phyloP scores from a whole-genome alignment of 345 rosid genomes.

The Eucalyptus lansdowneana region DNA sequence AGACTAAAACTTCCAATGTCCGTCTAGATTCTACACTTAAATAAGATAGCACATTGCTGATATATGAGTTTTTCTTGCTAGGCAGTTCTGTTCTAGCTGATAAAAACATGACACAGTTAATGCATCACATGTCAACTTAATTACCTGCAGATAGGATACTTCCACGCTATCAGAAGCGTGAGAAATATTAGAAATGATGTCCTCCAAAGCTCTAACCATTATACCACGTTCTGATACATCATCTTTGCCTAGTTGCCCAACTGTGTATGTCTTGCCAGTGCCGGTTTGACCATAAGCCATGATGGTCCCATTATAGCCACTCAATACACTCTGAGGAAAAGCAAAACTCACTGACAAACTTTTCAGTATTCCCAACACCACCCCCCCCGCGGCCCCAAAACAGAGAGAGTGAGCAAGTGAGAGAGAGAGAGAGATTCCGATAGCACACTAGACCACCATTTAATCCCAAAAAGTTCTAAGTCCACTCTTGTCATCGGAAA shows the following conservation, averaged over 20 bases:
- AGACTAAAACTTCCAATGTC: background rate
- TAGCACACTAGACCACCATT: background rate
- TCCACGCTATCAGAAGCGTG: slow-evolving; percentile 53
- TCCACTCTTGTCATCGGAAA: background rate
- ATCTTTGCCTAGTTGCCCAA: slow-evolving; percentile 72
- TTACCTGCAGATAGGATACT: slow-evolving; percentile 86
- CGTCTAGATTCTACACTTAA: background rate
- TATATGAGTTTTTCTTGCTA: background rate
- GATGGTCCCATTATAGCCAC: slow-evolving; percentile 89
- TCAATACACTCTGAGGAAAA: slow-evolving; percentile 66
- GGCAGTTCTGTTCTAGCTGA: background rate
- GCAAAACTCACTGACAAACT: background rate
- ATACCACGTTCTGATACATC: slow-evolving; percentile 88
- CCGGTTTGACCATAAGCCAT: slow-evolving; percentile 99
- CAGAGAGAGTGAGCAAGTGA: background rate
- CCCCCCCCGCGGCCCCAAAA: background rate
- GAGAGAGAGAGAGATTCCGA: background rate
- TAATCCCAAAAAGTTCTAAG: background rate
- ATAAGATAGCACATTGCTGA: background rate
- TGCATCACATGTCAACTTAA: background rate
- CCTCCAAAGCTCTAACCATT: slow-evolving; percentile 90
- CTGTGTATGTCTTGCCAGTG: slow-evolving; percentile 86
- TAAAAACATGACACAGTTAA: background rate
- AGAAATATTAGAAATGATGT: slow-evolving; percentile 35
- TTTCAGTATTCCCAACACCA: background rate